Evolutionary conservation across 495 filamentous ascomycete species (phyloP).

Genomic region (Letharia lupina): DNA sequence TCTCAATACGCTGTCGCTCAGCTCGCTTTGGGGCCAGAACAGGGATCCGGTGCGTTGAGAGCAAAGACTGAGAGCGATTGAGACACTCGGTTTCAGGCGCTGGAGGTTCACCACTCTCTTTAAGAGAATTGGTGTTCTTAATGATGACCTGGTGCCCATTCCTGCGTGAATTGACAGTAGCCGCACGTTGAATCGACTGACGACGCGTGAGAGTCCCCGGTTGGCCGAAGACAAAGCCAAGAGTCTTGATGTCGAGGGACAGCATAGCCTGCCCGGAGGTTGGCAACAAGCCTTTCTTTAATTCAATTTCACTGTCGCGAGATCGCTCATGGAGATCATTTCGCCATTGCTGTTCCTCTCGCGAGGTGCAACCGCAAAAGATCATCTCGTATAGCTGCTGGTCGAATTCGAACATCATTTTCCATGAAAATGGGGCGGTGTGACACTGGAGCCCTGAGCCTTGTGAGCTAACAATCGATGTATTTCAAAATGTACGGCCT

Average conservation of each 20-base stretch:
- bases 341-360: conserved; percentile 73
- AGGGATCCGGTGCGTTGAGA: conserved; percentile 54
- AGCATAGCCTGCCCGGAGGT: conserved; percentile 40
- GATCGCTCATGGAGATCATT: conserved; percentile 27
- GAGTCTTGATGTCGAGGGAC: conserved; percentile 58
- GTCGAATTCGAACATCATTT: conserved; percentile 73
- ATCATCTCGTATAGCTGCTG: conserved; percentile 76
- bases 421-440: conserved; percentile 83
- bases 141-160: conserved; percentile 71
- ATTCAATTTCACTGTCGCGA: conserved; percentile 28
- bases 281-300: conserved; percentile 31
- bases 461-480: conserved; percentile 18
- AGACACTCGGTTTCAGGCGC: conserved; percentile 41
- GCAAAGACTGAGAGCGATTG: conserved; percentile 62
- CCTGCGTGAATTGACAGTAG: conserved; percentile 54
- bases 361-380: conserved; percentile 75
- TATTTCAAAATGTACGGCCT: background rate
- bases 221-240: conserved; percentile 65
- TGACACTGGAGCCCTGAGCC: conserved; percentile 71
- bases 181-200: conserved; percentile 71
- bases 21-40: conserved; percentile 55
- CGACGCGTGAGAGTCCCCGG: conserved; percentile 63
- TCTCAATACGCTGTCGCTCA: conserved; percentile 72
- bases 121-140: conserved; percentile 72
- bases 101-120: conserved; percentile 39